Evolutionary conservation across 768 basidiomycete genomes (phyloP).

Genomic region (Phanerochaete sordida): DNA sequence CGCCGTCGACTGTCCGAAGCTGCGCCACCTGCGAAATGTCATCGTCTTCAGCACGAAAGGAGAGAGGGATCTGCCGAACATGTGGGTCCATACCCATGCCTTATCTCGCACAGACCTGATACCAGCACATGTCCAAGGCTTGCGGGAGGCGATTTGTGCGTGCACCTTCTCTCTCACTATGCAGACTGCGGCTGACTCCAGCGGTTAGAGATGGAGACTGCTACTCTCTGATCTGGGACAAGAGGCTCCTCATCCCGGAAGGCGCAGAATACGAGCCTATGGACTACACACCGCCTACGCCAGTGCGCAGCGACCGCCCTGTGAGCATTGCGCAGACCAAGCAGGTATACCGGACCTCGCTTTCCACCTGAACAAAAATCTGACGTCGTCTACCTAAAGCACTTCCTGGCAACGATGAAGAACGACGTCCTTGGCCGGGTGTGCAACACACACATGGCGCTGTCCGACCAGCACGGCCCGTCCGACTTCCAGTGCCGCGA

Average conservation of each 20-base stretch:
- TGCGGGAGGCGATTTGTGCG: slow-evolving; percentile 8
- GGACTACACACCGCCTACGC: slow-evolving; percentile 8
- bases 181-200: background rate
- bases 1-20: slow-evolving; percentile 5
- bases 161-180: background rate
- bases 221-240: slow-evolving; percentile 11
- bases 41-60: slow-evolving; percentile 8
- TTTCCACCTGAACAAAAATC: too few species aligned
- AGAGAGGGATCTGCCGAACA: slow-evolving; percentile 8
- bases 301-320: background rate
- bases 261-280: slow-evolving; percentile 3
- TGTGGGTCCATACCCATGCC: slow-evolving; percentile 1
- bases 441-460: slow-evolving; percentile 13
- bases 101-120: background rate
- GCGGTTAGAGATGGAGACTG: slow-evolving; percentile 7
- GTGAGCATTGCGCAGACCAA: slow-evolving; percentile 12
- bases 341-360: slow-evolving; percentile 3
- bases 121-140: background rate
- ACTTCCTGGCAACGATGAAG: slow-evolving; percentile 9
- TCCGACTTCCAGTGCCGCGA: background rate
- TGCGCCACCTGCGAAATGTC: slow-evolving; percentile 10
- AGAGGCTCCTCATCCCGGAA: background rate
- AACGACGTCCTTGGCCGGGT: slow-evolving; percentile 11
- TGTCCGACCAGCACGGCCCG: slow-evolving; percentile 2
- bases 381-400: background rate